phyloP scores from a whole-genome alignment of 805 yeast genomes.

The Kockiozyma suomiensis region DNA sequence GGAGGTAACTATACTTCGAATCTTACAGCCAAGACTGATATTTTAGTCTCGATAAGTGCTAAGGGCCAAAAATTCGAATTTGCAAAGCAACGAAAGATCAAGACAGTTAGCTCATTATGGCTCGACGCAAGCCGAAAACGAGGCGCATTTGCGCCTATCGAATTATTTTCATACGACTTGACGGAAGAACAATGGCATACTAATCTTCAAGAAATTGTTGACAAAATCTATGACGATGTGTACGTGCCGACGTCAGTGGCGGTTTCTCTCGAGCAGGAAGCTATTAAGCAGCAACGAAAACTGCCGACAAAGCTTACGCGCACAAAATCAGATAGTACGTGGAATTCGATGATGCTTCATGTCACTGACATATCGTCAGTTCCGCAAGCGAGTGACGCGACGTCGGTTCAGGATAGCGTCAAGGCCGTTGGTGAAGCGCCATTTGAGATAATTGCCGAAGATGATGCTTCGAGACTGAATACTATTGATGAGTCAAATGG shows the following conservation, averaged over 20 bases:
- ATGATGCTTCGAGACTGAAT: not conserved
- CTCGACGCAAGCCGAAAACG: constrained; percentile 45
- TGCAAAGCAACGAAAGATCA: constrained; percentile 48
- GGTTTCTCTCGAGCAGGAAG: not conserved
- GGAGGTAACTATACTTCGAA: constrained; percentile 43
- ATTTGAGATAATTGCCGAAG: constrained; percentile 5
- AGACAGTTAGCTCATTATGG: constrained; percentile 52
- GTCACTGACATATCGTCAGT: not conserved
- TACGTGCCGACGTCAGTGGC: not conserved
- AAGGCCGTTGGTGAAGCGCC: not conserved
- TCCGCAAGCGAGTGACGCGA: not conserved
- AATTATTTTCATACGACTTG: constrained; percentile 41
- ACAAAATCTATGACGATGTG: not conserved
- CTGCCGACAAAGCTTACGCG: not conserved
- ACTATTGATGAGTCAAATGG: not conserved
- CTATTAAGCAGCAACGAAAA: not conserved
- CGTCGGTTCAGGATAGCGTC: constrained; percentile 7
- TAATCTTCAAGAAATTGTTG: constrained; percentile 1
- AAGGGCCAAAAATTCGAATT: constrained; percentile 43
- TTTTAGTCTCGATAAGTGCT: constrained; percentile 40
- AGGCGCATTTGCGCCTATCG: constrained; percentile 16
- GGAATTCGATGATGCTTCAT: constrained; percentile 28
- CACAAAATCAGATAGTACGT: constrained; percentile 20
- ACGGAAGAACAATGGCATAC: constrained; percentile 8
- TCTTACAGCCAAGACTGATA: constrained; percentile 38